A percentile compares a stretch with the other conserved stretches of the same genome.
Conservation (phyloP, 73 alveolate genomes). For the Tetrahymena borealis region DNA sequence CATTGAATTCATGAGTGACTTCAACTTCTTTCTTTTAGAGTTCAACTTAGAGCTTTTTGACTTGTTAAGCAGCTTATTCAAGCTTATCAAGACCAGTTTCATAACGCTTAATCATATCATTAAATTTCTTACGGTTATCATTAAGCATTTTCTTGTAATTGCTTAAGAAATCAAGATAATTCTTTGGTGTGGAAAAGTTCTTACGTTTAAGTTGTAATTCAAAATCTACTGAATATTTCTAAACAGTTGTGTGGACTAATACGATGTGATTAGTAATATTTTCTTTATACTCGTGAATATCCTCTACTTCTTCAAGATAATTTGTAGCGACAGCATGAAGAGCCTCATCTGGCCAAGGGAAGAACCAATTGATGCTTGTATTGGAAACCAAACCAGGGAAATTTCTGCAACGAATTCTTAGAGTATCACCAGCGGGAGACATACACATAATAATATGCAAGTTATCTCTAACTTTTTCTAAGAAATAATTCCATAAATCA, state of each 20-base stretch:
- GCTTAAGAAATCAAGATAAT: constrained; percentile 90
- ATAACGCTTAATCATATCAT: constrained; percentile 70
- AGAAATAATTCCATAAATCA: constrained; percentile 86
- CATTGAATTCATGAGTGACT: constrained; percentile 59
- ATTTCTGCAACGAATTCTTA: constrained; percentile 94
- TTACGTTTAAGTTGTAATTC: constrained; percentile 86
- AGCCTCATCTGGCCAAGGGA: constrained; percentile 98
- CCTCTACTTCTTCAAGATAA: constrained; percentile 77
- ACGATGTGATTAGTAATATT: constrained; percentile 84
- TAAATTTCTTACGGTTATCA: constrained; percentile 67
- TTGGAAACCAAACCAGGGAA: constrained; percentile 96
- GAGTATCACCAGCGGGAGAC: constrained; percentile 97
- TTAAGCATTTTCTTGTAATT: constrained; percentile 71
- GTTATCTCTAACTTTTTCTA: constrained; percentile 85
- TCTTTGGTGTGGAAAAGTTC: constrained; percentile 98
- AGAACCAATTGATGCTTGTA: constrained; percentile 91
- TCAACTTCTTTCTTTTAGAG: constrained; percentile 68
- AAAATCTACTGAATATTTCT: constrained; percentile 80
- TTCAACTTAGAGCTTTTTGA: constrained; percentile 71
- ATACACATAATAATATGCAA: constrained; percentile 94
- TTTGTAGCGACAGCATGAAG: constrained; percentile 88
- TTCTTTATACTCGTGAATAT: constrained; percentile 63
- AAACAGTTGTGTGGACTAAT: constrained; percentile 77
- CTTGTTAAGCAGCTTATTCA: constrained; percentile 88
- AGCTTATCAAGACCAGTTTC: constrained; percentile 90